Evolutionary conservation across 345 rosid genomes (phyloP).

Genomic region (Eucalyptus viminalis): DNA sequence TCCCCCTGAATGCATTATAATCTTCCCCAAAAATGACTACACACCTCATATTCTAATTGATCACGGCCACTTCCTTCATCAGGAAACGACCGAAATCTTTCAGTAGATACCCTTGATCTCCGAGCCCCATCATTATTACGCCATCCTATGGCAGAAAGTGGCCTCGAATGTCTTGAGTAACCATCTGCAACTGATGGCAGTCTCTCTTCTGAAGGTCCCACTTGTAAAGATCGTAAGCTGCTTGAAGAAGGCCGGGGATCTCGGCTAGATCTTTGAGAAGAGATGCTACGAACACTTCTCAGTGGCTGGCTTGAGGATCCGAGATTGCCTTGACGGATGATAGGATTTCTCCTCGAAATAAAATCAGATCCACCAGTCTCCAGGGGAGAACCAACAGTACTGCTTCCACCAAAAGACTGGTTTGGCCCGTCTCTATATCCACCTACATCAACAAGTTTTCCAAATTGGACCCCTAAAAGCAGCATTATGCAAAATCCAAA

Average conservation of each 20-base stretch:
- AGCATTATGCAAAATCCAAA: neutral
- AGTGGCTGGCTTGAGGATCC: conserved; percentile 34
- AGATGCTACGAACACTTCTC: conserved; percentile 32
- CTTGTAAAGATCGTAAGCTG: conserved; percentile 33
- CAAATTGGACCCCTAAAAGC: neutral
- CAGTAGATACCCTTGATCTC: conserved; percentile 56
- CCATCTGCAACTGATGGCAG: conserved; percentile 41
- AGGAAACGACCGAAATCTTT: conserved; percentile 40
- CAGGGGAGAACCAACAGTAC: conserved; percentile 15
- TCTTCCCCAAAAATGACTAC: neutral
- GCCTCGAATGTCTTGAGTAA: conserved; percentile 55
- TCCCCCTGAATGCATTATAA: neutral
- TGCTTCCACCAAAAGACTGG: conserved; percentile 26
- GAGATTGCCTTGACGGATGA: conserved; percentile 29
- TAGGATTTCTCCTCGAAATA: conserved; percentile 30
- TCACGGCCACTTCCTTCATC: conserved; percentile 42
- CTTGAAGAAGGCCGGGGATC: conserved; percentile 55
- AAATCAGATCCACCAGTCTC: conserved; percentile 38
- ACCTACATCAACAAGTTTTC: conserved; percentile 32
- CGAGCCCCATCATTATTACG: conserved; percentile 45
- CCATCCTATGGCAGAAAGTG: conserved; percentile 41
- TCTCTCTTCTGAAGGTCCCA: conserved; percentile 36
- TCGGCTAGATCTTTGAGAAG: conserved; percentile 52
- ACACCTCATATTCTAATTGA: conserved; percentile 57
- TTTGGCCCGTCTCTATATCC: conserved; percentile 37